Conservation (phyloP, 2,329 filamentous ascomycete genomes). For the Verticillium alfalfae region DNA sequence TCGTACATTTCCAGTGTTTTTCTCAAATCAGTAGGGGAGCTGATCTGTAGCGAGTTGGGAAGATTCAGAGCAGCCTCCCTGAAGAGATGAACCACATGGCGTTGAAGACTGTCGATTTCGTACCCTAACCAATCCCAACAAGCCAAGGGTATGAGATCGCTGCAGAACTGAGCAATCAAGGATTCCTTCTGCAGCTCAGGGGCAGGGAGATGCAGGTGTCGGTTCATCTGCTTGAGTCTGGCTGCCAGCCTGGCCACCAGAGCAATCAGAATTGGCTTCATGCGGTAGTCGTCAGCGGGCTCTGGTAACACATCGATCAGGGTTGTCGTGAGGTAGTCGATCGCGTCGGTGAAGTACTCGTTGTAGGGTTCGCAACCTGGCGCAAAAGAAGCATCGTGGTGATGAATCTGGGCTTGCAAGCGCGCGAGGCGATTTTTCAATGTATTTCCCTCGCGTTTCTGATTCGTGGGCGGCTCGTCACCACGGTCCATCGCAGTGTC, state of each 20-base stretch:
- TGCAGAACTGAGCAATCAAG: no score
- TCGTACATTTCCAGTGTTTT: background rate
- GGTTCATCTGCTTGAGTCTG: background rate
- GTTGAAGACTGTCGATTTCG: background rate
- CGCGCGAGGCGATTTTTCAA: no score
- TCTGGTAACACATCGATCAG: background rate
- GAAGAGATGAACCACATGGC: background rate
- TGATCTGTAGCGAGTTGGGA: background rate
- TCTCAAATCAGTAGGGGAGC: background rate
- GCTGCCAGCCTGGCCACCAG: background rate
- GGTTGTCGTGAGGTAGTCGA: background rate
- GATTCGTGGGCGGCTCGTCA: no score
- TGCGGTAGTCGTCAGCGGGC: background rate
- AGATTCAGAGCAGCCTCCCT: background rate
- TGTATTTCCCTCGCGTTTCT: no score
- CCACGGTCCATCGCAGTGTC: no score
- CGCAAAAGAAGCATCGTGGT: no score
- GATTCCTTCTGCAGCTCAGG: no score
- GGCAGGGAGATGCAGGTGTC: background rate
- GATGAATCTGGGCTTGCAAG: no score
- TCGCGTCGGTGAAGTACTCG: background rate
- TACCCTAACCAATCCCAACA: no score
- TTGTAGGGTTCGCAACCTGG: background rate
- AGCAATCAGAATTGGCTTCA: background rate
- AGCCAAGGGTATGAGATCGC: no score